Evolutionary conservation across 2,329 filamentous ascomycete genomes (phyloP), one percentile per base, ranked within the genome.

Genomic region (Cercospora sp.): DNA sequence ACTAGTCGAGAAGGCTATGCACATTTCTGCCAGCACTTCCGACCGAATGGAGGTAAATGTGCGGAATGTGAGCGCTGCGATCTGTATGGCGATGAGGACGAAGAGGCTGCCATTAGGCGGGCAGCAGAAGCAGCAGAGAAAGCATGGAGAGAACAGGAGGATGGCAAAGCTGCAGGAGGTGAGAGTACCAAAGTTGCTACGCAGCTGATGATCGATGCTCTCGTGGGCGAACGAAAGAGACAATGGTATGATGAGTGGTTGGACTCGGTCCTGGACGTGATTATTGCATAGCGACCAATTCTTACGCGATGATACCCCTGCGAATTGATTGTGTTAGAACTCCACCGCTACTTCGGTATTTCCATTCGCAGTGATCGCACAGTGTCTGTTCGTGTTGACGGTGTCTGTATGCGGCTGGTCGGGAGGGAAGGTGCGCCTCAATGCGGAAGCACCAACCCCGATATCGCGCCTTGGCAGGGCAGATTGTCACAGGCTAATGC

Each of bases 1-100:
- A 72, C 72, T 5, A 82, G 87, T 60, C 81, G 82, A 2, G 90
- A 94, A 77, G 94, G 94, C 0, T 98, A 99, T 79, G 86, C 89
- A 45, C 95, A 99, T 80, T 99, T 97, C 77, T 99, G 95, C 78
- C 91, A 97, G 77, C 95, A 98, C 80, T 98, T 98, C 79, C 87
- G 95, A 8, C 90, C 92, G 9, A 92, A 91, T 0, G 93, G 94
- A 60, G 86, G 87, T 13, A 83, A 85, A 13, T 99, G 95, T 78
- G 84, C 79, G 1, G 89, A 96, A 78, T 98, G 95, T 80, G 89
- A 90, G 51, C 80, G 81, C 68, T 85, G 83, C 70, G 83, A 85
- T 73, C 72, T 85, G 28, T 85, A 85, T 72, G 76, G 80, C 1
- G 80, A 81, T 3, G 83, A 84, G 73, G 81, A 84, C 67, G 82